Percentiles rank a stretch among this genome's conserved stretches.
Conservation (phyloP, 805 yeast species). For the Wickerhamiella galacta region DNA sequence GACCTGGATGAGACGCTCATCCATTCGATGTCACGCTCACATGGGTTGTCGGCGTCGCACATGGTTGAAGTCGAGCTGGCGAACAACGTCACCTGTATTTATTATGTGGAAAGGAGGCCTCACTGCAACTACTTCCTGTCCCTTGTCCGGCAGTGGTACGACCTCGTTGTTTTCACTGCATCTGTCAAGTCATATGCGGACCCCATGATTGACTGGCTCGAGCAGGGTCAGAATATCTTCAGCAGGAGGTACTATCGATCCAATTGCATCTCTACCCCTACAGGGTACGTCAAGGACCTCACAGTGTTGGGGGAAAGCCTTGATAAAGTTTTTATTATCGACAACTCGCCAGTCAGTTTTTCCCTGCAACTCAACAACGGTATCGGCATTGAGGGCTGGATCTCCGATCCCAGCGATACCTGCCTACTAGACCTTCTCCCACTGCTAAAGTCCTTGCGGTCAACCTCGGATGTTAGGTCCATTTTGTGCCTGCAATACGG, state of each 20-base stretch:
- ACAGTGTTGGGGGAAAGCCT: slow-evolving; percentile 37
- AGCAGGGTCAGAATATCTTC: slow-evolving; percentile 34
- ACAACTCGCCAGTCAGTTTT: slow-evolving; percentile 86
- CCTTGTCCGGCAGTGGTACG: slow-evolving; percentile 72
- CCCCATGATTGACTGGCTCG: slow-evolving; percentile 87
- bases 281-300: slow-evolving; percentile 73
- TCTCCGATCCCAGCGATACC: slow-evolving; percentile 82
- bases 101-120: slow-evolving; percentile 85
- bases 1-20: slow-evolving; percentile 91
- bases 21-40: slow-evolving; percentile 65
- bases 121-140: slow-evolving; percentile 70
- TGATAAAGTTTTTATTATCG: slow-evolving; percentile 58
- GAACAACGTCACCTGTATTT: slow-evolving; percentile 57
- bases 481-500: slow-evolving; percentile 63
- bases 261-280: slow-evolving; percentile 52
- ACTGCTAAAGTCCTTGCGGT: slow-evolving; percentile 54
- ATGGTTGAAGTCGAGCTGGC: slow-evolving; percentile 68
- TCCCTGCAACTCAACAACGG: slow-evolving; percentile 76
- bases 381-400: slow-evolving; percentile 92
- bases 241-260: slow-evolving; percentile 53
- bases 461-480: slow-evolving; percentile 70
- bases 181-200: slow-evolving; percentile 91
- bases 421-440: slow-evolving; percentile 74
- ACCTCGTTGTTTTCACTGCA: slow-evolving; percentile 84
- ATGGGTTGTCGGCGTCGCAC: slow-evolving; percentile 30